Evolutionary conservation across 1,139 yeast genomes (phyloP), one percentile per base, ranked within the genome.

Genomic region (Geotrichum cucujoidarum): DNA sequence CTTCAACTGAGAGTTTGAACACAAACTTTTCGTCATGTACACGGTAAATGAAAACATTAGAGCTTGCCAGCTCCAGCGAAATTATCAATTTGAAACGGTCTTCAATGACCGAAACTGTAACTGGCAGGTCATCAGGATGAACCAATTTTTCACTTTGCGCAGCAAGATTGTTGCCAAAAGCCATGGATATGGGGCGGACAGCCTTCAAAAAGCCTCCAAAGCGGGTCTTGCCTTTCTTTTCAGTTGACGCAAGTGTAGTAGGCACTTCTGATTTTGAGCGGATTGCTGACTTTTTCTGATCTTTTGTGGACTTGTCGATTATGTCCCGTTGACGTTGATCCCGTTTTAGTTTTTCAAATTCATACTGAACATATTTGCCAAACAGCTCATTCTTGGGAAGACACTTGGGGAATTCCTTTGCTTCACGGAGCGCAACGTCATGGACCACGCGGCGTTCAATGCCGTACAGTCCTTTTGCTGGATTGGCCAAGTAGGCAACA

Each of bases 1-100:
- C 74, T 75, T 67, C 69, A 24, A 76, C 80, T 21, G 78, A 78
- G 38, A 88, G 69, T 59, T 83, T 83, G 70, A 88, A 85, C 47
- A 82, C 58, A n/a, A 43, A 41, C 59, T 57, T 40, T 60, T 63
- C 57, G 65, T 66, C 36, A 39, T 40, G 40, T 21, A 43, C 50
- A 17, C 50, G 47, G 27, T 57, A 31, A 8, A 51, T 40, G 18
- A 51, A 35, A 21, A 61, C 52, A 13, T 56, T 71, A 41, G 70
- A 69, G 52, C 69, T 72, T 50, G 73, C 74, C 59, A 87, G 70
- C 40, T 81, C 75, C 30, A 87, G 70, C 14, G 77, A 72, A 44
- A 73, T 65, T 13, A 70, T 59, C 1, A 90, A 83, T 58, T 81
- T 86, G 52, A 71, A 71, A 59, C 77, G 70, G 6, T 65, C 60